Conservation (phyloP, 2,329 filamentous ascomycete genomes). For the Diaporthe ampelina region DNA sequence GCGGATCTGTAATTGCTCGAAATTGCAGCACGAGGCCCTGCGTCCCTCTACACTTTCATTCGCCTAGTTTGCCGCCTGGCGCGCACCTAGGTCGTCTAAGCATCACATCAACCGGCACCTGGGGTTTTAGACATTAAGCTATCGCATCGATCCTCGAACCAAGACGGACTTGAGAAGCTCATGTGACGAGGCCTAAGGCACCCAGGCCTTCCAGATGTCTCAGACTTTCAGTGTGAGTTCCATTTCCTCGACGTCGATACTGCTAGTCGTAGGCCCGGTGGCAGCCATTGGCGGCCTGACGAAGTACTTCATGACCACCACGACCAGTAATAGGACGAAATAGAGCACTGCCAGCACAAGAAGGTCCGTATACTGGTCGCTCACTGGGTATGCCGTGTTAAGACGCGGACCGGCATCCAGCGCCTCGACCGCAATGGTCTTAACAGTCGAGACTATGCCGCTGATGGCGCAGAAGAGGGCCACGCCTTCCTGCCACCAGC, state of each 20-base stretch:
- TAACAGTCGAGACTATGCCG: slow-evolving; percentile 44
- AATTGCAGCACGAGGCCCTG: too few relatives aligned
- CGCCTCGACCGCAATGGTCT: slow-evolving; percentile 40
- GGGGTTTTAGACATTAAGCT: too few relatives aligned
- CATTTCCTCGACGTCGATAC: background rate
- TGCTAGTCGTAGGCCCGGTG: background rate
- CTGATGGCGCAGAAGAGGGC: slow-evolving; percentile 45
- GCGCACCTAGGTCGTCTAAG: background rate
- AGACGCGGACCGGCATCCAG: slow-evolving; percentile 35
- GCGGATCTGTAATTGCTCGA: too few relatives aligned
- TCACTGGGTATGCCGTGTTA: slow-evolving; percentile 43
- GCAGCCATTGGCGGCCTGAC: background rate
- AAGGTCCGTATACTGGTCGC: slow-evolving; percentile 46
- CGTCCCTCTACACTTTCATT: too few relatives aligned
- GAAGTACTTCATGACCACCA: slow-evolving; percentile 25
- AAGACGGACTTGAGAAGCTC: background rate
- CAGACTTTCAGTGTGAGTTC: background rate
- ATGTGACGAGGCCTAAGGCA: background rate
- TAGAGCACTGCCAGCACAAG: slow-evolving; percentile 45
- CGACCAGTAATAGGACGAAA: slow-evolving; percentile 39
- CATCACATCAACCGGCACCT: background rate
- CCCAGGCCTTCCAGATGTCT: too few relatives aligned
- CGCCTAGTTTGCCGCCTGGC: background rate
- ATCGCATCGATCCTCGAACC: too few relatives aligned
- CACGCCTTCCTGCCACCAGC: slow-evolving; percentile 43